Conservation (phyloP, 2,329 filamentous ascomycete genomes). For the Pezicula neosporulosa region DNA sequence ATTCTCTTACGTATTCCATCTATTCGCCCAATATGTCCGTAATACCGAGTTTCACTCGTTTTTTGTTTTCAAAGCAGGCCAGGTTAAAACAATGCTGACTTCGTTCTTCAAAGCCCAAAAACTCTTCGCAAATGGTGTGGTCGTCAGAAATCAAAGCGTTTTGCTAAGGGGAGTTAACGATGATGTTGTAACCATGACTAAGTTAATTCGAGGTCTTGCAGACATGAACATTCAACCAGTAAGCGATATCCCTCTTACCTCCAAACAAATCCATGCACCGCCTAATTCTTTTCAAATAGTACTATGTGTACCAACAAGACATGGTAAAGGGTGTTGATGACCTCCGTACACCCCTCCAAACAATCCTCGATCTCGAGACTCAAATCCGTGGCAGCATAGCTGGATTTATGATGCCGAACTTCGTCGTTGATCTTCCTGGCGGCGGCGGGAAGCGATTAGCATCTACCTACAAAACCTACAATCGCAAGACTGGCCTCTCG, state of each 20-base stretch:
- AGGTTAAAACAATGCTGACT: too few relatives aligned
- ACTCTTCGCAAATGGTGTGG: constrained; percentile 47
- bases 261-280: neutral
- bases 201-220: constrained; percentile 49
- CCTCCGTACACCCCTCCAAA: constrained; percentile 56
- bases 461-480: constrained; percentile 48
- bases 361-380: constrained; percentile 54
- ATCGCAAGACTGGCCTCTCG: constrained; percentile 49
- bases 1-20: too few relatives aligned
- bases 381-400: constrained; percentile 56
- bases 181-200: constrained; percentile 45
- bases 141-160: constrained; percentile 58
- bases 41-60: too few relatives aligned
- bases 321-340: constrained; percentile 60
- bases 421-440: constrained; percentile 60
- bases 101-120: constrained; percentile 31
- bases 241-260: constrained; percentile 18
- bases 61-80: too few relatives aligned
- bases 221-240: constrained; percentile 56
- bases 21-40: too few relatives aligned
- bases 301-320: constrained; percentile 65
- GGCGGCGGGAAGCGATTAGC: constrained; percentile 62
- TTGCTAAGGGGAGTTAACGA: constrained; percentile 59
- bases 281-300: constrained; percentile 33
- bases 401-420: constrained; percentile 59